Percentiles rank a stretch among this genome's conserved stretches.
Conservation (phyloP, 2,329 filamentous ascomycete species). For the Clarireedia monteithiana region DNA sequence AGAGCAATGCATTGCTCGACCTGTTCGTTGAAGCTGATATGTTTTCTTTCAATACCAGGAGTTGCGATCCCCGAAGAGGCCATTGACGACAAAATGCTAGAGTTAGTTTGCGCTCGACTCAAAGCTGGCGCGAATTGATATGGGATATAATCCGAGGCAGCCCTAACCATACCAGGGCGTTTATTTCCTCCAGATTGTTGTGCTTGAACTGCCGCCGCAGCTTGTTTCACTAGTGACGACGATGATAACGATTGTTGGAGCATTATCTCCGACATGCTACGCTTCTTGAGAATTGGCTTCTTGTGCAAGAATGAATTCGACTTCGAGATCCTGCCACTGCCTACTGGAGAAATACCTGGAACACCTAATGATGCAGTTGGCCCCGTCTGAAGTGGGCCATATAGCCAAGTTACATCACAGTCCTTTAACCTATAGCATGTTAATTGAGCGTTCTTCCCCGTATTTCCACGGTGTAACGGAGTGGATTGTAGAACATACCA, state of each 20-base stretch:
- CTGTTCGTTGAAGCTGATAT: constrained; percentile 95
- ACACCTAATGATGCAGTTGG: constrained; percentile 39
- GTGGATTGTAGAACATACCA: constrained; percentile 38
- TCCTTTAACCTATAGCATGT: constrained; percentile 30
- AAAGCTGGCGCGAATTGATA: constrained; percentile 45
- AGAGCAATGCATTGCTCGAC: constrained; percentile 95
- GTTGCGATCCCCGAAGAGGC: constrained; percentile 62
- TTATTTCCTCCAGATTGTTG: constrained; percentile 7
- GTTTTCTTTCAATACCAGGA: constrained; percentile 61
- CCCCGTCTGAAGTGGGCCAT: constrained; percentile 78
- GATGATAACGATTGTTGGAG: constrained; percentile 78
- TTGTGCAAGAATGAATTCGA: constrained; percentile 49
- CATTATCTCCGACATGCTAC: constrained; percentile 90
- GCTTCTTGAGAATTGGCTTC: constrained; percentile 82
- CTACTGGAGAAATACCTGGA: constrained; percentile 36
- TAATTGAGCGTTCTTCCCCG: constrained; percentile 31
- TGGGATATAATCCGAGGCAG: constrained; percentile 59
- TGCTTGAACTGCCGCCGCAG: constrained; percentile 28
- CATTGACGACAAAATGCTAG: constrained; percentile 54
- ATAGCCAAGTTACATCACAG: constrained; percentile 40
- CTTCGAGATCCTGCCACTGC: constrained; percentile 47
- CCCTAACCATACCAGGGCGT: constrained; percentile 1
- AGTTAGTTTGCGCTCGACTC: constrained; percentile 19
- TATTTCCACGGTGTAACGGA: background rate
- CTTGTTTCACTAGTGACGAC: constrained; percentile 72